phyloP scores from a whole-genome alignment of 805 yeast genomes.

The Wickerhamomyces xylosicus region DNA sequence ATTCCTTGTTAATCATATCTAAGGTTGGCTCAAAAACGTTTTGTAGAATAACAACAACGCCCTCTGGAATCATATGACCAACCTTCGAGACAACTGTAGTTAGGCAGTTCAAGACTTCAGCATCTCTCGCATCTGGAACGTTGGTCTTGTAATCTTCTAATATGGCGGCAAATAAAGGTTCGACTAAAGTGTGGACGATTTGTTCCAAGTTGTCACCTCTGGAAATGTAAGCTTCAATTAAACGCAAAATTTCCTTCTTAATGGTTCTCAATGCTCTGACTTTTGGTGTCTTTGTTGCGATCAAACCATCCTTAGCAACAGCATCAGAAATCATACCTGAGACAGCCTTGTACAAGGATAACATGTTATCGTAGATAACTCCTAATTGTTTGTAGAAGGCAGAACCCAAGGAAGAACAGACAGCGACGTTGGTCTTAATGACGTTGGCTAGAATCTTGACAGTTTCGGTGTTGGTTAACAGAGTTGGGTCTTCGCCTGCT shows the following conservation, averaged over 20 bases:
- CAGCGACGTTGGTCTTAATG: constrained; percentile 91
- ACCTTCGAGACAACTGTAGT: constrained; percentile 81
- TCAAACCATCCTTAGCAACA: constrained; percentile 70
- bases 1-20: constrained; percentile 91
- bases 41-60: constrained; percentile 77
- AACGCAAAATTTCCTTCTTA: constrained; percentile 83
- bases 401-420: constrained; percentile 90
- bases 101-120: constrained; percentile 93
- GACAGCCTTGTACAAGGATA: constrained; percentile 81
- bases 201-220: constrained; percentile 79
- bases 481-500: constrained; percentile 73
- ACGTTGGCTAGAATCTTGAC: constrained; percentile 90
- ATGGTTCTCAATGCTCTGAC: constrained; percentile 94
- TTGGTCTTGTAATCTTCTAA: constrained; percentile 81
- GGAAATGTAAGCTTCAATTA: constrained; percentile 80
- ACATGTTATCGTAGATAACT: constrained; percentile 78
- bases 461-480: constrained; percentile 69
- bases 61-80: constrained; percentile 81
- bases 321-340: constrained; percentile 74
- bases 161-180: constrained; percentile 75
- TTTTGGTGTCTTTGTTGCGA: constrained; percentile 91
- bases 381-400: constrained; percentile 85
- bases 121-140: constrained; percentile 96
- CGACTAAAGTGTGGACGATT: constrained; percentile 71
- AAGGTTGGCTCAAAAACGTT: constrained; percentile 91